Evolutionary conservation across 2,329 filamentous ascomycete genomes (phyloP).

Genomic region (Fusarium fujikuroi): DNA sequence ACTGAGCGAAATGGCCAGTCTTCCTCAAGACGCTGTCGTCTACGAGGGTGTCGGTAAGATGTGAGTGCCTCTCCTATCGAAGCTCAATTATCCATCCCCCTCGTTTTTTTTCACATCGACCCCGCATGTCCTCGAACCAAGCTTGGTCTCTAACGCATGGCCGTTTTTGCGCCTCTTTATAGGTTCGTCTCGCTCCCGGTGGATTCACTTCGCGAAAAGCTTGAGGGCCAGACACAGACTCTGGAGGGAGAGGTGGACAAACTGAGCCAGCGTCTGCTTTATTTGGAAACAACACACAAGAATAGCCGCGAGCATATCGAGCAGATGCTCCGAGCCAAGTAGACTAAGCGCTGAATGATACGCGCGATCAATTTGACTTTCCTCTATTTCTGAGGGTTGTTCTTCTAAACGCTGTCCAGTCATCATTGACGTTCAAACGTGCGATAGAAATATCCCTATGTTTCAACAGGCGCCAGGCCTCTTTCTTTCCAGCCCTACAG

Average conservation of each 20-base stretch:
- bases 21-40: constrained; percentile 80
- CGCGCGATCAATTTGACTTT: neutral
- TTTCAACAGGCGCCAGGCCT: constrained; percentile 27
- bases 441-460: constrained; percentile 1
- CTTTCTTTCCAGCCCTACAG: constrained; percentile 15
- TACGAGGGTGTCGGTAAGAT: constrained; percentile 99
- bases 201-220: constrained; percentile 76
- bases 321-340: constrained; percentile 76
- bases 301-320: constrained; percentile 94
- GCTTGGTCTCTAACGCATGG: constrained; percentile 1
- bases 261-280: constrained; percentile 88
- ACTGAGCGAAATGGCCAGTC: constrained; percentile 79
- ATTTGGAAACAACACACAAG: constrained; percentile 93
- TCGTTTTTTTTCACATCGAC: neutral
- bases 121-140: neutral
- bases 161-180: neutral
- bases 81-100: neutral
- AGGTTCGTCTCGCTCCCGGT: constrained; percentile 91
- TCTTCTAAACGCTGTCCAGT: neutral
- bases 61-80: constrained; percentile 61
- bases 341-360: constrained; percentile 10
- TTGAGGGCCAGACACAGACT: constrained; percentile 78
- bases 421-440: neutral
- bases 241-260: constrained; percentile 82
- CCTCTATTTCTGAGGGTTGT: neutral